Evolutionary conservation across 2,329 filamentous ascomycete genomes (phyloP).

Genomic region (Cladophialophora bantiana): DNA sequence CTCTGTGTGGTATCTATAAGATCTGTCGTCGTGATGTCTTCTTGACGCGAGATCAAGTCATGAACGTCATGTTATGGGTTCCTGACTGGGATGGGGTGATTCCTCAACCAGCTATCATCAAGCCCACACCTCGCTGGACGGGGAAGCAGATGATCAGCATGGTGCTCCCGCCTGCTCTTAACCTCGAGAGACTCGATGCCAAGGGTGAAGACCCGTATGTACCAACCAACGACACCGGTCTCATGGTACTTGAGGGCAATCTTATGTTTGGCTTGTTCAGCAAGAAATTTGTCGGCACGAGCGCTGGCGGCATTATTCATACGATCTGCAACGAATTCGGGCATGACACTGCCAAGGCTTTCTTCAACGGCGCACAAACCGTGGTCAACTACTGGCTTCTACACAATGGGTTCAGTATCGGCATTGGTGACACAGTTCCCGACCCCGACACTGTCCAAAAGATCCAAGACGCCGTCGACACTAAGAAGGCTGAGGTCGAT

Average conservation of each 20-base stretch:
- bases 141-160: conserved; percentile 97
- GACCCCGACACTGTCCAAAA: conserved; percentile 82
- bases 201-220: conserved; percentile 66
- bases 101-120: conserved; percentile 89
- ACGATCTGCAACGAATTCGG: conserved; percentile 96
- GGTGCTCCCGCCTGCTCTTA: conserved; percentile 86
- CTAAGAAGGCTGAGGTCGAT: conserved; percentile 81
- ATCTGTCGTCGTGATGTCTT: conserved; percentile 92
- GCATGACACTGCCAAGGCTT: conserved; percentile 82
- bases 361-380: conserved; percentile 94
- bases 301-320: conserved; percentile 89
- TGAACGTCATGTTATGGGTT: conserved; percentile 98
- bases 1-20: conserved; percentile 95
- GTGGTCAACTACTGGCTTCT: conserved; percentile 97
- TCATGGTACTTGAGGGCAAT: conserved; percentile 85
- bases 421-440: conserved; percentile 97
- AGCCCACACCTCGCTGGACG: conserved; percentile 92
- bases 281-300: conserved; percentile 94
- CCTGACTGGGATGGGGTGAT: conserved; percentile 97
- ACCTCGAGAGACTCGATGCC: conserved; percentile 67
- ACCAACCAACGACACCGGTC: conserved; percentile 75
- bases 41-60: conserved; percentile 86
- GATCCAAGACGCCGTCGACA: conserved; percentile 81
- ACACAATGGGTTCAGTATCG: conserved; percentile 96
- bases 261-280: conserved; percentile 88